Conservation (phyloP, 2,329 filamentous ascomycete genomes). For the Ophiosphaerella korrae region DNA sequence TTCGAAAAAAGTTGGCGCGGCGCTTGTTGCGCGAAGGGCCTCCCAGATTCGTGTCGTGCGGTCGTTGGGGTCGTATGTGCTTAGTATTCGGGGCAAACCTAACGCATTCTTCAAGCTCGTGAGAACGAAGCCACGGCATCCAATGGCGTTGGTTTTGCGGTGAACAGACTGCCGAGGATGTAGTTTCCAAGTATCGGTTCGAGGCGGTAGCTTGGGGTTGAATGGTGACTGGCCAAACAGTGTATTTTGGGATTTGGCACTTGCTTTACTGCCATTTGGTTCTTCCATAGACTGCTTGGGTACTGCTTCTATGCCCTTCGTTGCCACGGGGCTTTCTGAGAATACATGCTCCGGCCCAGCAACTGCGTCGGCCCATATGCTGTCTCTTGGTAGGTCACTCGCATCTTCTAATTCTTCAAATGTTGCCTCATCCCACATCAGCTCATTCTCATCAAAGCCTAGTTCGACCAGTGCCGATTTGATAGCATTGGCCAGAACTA, state of each 20-base stretch:
- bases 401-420: slow-evolving; percentile 44
- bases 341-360: slow-evolving; percentile 18
- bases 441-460: slow-evolving; percentile 41
- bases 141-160: slow-evolving; percentile 36
- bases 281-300: not conserved
- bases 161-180: slow-evolving; percentile 42
- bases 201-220: slow-evolving; percentile 14
- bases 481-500: slow-evolving; percentile 44
- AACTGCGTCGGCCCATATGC: slow-evolving; percentile 42
- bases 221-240: slow-evolving; percentile 22
- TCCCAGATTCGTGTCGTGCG: slow-evolving; percentile 54
- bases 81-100: slow-evolving; percentile 43
- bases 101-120: slow-evolving; percentile 47
- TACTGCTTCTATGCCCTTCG: slow-evolving; percentile 20
- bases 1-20: slow-evolving; percentile 58
- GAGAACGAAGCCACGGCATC: slow-evolving; percentile 48
- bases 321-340: slow-evolving; percentile 35
- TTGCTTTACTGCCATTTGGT: not conserved
- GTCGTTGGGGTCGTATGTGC: slow-evolving; percentile 48
- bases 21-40: slow-evolving; percentile 57
- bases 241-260: not conserved
- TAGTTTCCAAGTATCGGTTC: slow-evolving; percentile 42
- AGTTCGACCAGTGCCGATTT: slow-evolving; percentile 40
- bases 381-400: slow-evolving; percentile 31
- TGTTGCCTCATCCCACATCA: slow-evolving; percentile 49